Evolutionary conservation across 371 early-diverging fungal genomes (phyloP), one percentile per base, ranked within the genome.

Genomic region (Mucor mucedo): DNA sequence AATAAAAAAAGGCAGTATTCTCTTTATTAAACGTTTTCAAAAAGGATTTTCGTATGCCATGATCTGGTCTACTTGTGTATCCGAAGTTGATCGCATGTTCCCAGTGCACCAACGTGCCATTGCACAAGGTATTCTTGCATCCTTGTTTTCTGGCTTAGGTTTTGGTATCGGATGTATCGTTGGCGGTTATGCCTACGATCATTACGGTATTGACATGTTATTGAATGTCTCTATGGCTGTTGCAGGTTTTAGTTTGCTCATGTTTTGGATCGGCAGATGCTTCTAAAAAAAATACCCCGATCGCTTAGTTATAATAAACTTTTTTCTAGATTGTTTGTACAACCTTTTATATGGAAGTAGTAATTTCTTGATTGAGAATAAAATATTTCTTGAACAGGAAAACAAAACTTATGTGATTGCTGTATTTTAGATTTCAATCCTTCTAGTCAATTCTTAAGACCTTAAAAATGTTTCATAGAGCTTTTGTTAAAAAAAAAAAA

Each of bases 51-150:
- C 71, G 0, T 79, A 71, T 52, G 80, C 77, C 14, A 40, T 77
- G 49, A 59, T 69, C 10, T 79, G 79, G 80, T 76, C 77, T 4
- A 76, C 77, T 8, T 71, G 73, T 27, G 80, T 79, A 16, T 69
- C 71, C 38, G 75, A 79, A 65, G 80, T 77, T 0, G 80, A 79
- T 33, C 55, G 61, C 1, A 75, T 75, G 55, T 79, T 79, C 38
- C 75, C 80, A 32, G 65, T 62, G 2, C 69, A 77, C 52, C 80
- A 79, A 59, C 71, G 80, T 16, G 75, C 77, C 10, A 59, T 79
- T 39, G 80, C 77, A 32, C 80, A 79, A 61, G 80, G 80, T 14
- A 72, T 77, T 32, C 33, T 79, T 14, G 80, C 77, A 9, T 71
- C 73, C 1, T 47, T 76, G 21, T 77, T 77, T 47, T 63, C 70